Conservation (phyloP, 1,284 basidiomycete genomes). For the Hemileia vastatrix region DNA sequence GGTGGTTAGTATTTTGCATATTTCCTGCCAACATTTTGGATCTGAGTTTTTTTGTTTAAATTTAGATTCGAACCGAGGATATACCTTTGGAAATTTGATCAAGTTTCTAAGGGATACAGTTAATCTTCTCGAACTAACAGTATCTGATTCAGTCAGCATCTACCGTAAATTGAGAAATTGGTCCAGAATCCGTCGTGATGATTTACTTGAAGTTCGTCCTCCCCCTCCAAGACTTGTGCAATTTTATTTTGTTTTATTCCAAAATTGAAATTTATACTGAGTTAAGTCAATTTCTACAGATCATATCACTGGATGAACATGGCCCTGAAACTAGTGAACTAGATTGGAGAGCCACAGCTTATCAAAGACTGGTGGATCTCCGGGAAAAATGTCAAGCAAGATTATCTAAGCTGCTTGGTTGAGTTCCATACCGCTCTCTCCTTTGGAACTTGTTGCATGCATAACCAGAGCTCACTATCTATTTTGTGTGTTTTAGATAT, state of each 20-base stretch:
- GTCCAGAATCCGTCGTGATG: constrained; percentile 22
- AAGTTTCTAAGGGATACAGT: constrained; percentile 15
- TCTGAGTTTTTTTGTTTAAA: not conserved
- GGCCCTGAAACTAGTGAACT: too few species aligned
- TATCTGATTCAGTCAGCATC: constrained; percentile 7
- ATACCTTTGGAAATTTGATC: constrained; percentile 16
- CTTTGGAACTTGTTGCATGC: not conserved
- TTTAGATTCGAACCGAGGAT: constrained; percentile 14
- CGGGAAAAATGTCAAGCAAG: constrained; percentile 5
- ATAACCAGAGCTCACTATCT: not conserved
- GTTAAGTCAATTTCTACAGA: not conserved
- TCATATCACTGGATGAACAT: constrained; percentile 12
- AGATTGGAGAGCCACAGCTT: too few species aligned
- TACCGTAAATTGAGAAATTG: constrained; percentile 16
- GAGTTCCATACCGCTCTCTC: not conserved
- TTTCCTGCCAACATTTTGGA: not conserved
- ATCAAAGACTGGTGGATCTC: too few species aligned
- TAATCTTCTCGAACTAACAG: constrained; percentile 17
- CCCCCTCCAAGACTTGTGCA: not conserved
- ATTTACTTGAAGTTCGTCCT: constrained; percentile 16
- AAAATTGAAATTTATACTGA: not conserved
- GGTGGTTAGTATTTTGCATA: constrained; percentile 4
- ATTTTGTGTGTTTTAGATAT: constrained; percentile 12
- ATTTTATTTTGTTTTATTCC: not conserved
- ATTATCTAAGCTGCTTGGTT: not conserved